Conservation (phyloP, 805 yeast species). For the Hyphopichia homilentoma region DNA sequence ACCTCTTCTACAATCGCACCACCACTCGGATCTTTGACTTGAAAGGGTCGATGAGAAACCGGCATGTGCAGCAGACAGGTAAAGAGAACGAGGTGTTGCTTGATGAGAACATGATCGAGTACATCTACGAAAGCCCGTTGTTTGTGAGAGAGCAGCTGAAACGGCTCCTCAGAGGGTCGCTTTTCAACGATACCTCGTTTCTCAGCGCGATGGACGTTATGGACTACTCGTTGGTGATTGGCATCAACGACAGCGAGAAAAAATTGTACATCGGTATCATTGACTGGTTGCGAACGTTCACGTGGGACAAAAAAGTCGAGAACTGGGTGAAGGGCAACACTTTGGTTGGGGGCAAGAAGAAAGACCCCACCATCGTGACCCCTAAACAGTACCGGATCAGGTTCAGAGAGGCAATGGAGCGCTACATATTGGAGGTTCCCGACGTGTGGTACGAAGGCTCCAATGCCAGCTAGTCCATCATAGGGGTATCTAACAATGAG, state of each 20-base stretch:
- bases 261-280: conserved; percentile 88
- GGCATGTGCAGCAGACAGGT: conserved; percentile 96
- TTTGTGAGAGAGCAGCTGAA: conserved; percentile 92
- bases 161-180: conserved; percentile 75
- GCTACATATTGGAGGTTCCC: conserved; percentile 92
- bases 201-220: conserved; percentile 96
- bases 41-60: conserved; percentile 96
- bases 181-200: conserved; percentile 94
- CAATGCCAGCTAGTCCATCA: too few species aligned
- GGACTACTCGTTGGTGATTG: conserved; percentile 96
- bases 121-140: conserved; percentile 91
- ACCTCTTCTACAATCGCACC: conserved; percentile 78
- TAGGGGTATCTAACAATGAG: too few species aligned
- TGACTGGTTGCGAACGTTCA: conserved; percentile 89
- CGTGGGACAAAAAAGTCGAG: conserved; percentile 98
- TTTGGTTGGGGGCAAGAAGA: conserved; percentile 76
- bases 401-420: conserved; percentile 96
- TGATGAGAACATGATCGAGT: conserved; percentile 98
- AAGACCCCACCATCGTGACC: conserved; percentile 95
- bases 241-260: conserved; percentile 66
- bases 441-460: conserved; percentile 56
- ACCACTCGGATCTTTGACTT: conserved; percentile 87
- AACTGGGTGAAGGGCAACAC: conserved; percentile 96
- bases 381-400: conserved; percentile 94
- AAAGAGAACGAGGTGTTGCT: conserved; percentile 88